A percentile compares a stretch with the other conserved stretches of the same genome.
Conservation (phyloP, 768 basidiomycete genomes). For the Russula earlei region DNA sequence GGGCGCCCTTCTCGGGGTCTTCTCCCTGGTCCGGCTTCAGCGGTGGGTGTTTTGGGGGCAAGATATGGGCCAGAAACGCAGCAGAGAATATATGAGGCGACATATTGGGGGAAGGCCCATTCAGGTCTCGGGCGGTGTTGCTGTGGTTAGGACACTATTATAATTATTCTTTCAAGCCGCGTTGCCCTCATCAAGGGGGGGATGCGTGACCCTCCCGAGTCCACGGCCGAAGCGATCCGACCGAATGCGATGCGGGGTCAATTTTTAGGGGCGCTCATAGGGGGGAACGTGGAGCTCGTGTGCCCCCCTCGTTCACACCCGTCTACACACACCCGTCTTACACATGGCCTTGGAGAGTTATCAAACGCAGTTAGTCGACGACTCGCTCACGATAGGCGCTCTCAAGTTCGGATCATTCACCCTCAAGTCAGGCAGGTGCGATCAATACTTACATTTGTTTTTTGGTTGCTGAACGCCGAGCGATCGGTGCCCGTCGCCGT, state of each 20-base stretch:
- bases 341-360: slow-evolving; percentile 34
- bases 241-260: not conserved
- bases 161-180: no score
- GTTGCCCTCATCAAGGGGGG: no score
- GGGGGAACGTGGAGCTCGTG: no score
- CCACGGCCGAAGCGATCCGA: not conserved
- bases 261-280: no score
- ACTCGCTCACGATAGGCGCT: slow-evolving; percentile 59
- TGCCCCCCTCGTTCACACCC: no score
- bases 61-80: not conserved
- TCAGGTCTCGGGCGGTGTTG: no score
- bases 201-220: no score
- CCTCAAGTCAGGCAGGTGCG: slow-evolving; percentile 90
- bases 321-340: no score
- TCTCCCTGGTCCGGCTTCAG: not conserved
- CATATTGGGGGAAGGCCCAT: not conserved
- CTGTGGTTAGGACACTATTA: no score
- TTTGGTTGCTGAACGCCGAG: no score
- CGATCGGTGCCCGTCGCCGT: no score
- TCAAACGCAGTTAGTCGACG: slow-evolving; percentile 58
- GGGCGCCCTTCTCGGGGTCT: not conserved
- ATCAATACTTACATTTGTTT: no score
- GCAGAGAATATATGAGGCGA: not conserved
- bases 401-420: slow-evolving; percentile 89
- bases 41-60: not conserved